Evolutionary conservation across 2,329 filamentous ascomycete genomes (phyloP).

Genomic region (Arachnomyces sp.): DNA sequence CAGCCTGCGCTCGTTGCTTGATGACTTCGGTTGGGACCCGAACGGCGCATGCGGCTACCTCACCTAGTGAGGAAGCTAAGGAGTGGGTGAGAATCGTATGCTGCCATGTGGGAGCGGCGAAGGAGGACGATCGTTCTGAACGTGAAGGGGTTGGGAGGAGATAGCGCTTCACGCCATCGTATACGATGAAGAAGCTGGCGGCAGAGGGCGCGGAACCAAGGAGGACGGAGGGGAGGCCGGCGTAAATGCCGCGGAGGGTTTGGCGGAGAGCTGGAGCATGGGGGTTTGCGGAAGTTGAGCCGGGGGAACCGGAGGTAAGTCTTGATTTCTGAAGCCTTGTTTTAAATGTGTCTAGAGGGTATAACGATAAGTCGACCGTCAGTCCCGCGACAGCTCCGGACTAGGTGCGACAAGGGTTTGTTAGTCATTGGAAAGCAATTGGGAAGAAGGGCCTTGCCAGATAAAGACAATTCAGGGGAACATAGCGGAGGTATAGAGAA

Average conservation of each 20-base stretch:
- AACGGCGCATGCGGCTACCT: slow-evolving; percentile 85
- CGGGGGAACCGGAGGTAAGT: slow-evolving; percentile 16
- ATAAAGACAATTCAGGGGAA: no score
- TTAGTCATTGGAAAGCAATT: slow-evolving; percentile 1
- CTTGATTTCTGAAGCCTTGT: slow-evolving; percentile 70
- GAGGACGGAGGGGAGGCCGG: slow-evolving; percentile 79
- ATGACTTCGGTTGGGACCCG: slow-evolving; percentile 93
- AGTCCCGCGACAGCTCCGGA: slow-evolving; percentile 89
- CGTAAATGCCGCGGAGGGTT: slow-evolving; percentile 87
- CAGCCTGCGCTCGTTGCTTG: slow-evolving; percentile 92
- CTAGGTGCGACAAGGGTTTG: slow-evolving; percentile 26
- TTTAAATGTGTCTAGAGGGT: slow-evolving; percentile 96
- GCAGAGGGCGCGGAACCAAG: slow-evolving; percentile 90
- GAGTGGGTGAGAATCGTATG: slow-evolving; percentile 58
- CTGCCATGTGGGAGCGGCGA: slow-evolving; percentile 24
- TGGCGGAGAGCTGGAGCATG: slow-evolving; percentile 72
- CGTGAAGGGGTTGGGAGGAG: slow-evolving; percentile 33
- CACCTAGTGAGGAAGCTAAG: slow-evolving; percentile 74
- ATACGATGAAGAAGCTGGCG: slow-evolving; percentile 94
- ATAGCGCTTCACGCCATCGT: slow-evolving; percentile 64
- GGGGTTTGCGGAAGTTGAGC: slow-evolving; percentile 34
- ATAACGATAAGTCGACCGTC: slow-evolving; percentile 93
- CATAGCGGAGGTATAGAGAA: background rate
- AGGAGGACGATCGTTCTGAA: slow-evolving; percentile 16
- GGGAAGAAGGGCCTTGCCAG: background rate